Percentiles rank a stretch among this genome's conserved stretches.
Evolutionary conservation across 1,139 yeast genomes (phyloP).

Genomic region (Hyphopichia burtonii): DNA sequence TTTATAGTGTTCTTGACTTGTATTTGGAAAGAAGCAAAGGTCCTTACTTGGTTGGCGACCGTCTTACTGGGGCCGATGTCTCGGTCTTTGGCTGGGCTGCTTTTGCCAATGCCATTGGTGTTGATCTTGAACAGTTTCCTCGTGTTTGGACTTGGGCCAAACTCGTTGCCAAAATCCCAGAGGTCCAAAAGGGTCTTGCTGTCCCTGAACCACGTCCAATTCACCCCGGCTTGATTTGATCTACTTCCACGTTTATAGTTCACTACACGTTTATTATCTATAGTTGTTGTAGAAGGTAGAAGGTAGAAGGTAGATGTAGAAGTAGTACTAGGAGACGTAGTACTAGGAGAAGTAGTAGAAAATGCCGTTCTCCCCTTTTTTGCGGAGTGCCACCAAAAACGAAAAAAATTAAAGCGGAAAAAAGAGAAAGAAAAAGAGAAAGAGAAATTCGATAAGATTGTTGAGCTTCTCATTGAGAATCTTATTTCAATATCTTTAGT

Average conservation of each 20-base stretch:
- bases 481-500: too few relatives aligned
- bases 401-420: not conserved
- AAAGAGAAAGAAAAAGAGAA: not conserved
- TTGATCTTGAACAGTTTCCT: slow-evolving; percentile 46
- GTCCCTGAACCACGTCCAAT: not conserved
- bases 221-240: not conserved
- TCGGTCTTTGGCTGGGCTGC: slow-evolving; percentile 42
- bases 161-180: slow-evolving; percentile 35
- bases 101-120: slow-evolving; percentile 16
- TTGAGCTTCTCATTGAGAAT: not conserved
- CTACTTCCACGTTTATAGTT: too few relatives aligned
- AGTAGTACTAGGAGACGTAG: too few relatives aligned
- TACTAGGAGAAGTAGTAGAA: too few relatives aligned
- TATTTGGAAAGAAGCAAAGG: slow-evolving; percentile 40
- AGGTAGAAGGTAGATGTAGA: too few relatives aligned
- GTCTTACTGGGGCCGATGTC: slow-evolving; percentile 54
- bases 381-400: too few relatives aligned
- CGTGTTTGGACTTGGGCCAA: slow-evolving; percentile 43
- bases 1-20: slow-evolving; percentile 52
- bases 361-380: not conserved
- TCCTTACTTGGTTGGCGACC: slow-evolving; percentile 57
- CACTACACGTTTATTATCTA: too few relatives aligned
- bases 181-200: slow-evolving; percentile 29
- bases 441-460: not conserved
- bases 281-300: too few relatives aligned